Evolutionary conservation across 1,139 yeast genomes (phyloP).

Genomic region (Yamadazyma taylorii): DNA sequence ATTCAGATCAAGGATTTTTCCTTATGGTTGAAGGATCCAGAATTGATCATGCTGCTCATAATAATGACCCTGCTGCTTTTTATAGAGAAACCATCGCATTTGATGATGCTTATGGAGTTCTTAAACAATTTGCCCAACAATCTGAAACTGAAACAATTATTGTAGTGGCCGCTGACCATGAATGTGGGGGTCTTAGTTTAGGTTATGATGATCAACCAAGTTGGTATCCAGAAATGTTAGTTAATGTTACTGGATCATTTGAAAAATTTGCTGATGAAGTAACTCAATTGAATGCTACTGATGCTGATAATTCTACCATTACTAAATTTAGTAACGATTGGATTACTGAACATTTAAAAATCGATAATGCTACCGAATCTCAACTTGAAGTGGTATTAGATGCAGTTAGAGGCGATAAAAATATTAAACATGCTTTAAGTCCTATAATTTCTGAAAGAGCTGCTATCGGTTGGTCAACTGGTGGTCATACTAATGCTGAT

Average conservation of each 20-base stretch:
- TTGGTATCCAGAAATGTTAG: constrained; percentile 79
- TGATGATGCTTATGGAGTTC: constrained; percentile 74
- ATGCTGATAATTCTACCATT: constrained; percentile 29
- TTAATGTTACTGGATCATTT: constrained; percentile 69
- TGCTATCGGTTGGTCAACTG: constrained; percentile 86
- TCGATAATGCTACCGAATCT: constrained; percentile 49
- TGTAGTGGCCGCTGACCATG: constrained; percentile 84
- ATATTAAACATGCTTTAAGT: constrained; percentile 17
- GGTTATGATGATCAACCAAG: constrained; percentile 65
- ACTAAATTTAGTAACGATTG: constrained; percentile 46
- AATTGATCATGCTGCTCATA: constrained; percentile 91
- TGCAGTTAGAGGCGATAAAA: constrained; percentile 13
- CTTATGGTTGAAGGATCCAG: constrained; percentile 83
- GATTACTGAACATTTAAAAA: constrained; percentile 59
- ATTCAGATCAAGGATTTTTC: constrained; percentile 79
- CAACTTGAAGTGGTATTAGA: constrained; percentile 42
- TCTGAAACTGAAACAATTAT: constrained; percentile 71
- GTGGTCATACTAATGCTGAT: constrained; percentile 89
- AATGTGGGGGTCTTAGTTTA: constrained; percentile 79
- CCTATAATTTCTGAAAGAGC: constrained; percentile 65
- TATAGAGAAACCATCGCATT: constrained; percentile 51
- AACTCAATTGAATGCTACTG: constrained; percentile 21
- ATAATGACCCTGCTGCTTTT: constrained; percentile 63
- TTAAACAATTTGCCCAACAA: constrained; percentile 60
- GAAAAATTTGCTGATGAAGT: constrained; percentile 53